phyloP scores from a whole-genome alignment of 192 early-diverging fungal species.

The Coemansia sp. region DNA sequence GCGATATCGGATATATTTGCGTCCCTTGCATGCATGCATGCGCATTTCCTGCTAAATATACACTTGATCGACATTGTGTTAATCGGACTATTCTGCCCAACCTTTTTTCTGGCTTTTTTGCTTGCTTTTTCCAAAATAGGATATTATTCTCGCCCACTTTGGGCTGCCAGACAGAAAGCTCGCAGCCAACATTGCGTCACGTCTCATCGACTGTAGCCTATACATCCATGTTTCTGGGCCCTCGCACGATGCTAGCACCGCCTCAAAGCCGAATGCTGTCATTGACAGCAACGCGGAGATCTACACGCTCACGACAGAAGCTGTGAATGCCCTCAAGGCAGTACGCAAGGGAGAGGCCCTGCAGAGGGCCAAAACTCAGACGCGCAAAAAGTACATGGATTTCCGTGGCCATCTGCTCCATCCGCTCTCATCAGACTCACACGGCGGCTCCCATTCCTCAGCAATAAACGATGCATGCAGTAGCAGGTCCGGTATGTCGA shows the following conservation, averaged over 20 bases:
- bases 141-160: conserved; percentile 53
- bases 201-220: conserved; percentile 51
- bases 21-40: conserved; percentile 7
- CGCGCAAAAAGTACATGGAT: conserved; percentile 43
- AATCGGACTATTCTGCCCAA: not conserved
- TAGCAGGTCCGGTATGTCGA: conserved; percentile 2
- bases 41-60: not conserved
- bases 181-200: conserved; percentile 43
- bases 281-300: conserved; percentile 52
- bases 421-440: conserved; percentile 22
- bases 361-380: conserved; percentile 43
- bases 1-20: not conserved
- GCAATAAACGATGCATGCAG: conserved; percentile 7
- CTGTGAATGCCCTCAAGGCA: conserved; percentile 21
- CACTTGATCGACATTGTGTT: conserved; percentile 10
- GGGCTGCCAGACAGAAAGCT: conserved; percentile 50
- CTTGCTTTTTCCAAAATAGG: conserved; percentile 22
- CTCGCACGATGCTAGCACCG: conserved; percentile 7
- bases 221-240: conserved; percentile 53
- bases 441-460: not conserved
- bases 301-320: conserved; percentile 49
- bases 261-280: conserved; percentile 15
- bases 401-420: conserved; percentile 34
- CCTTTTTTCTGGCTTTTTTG: not conserved
- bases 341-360: conserved; percentile 35